A percentile compares a stretch with the other conserved stretches of the same genome.
These are phyloP conservation scores for Pichia sp. DNA, from an alignment of 1,139 yeast species.

Conservation along the genomic window DNA sequence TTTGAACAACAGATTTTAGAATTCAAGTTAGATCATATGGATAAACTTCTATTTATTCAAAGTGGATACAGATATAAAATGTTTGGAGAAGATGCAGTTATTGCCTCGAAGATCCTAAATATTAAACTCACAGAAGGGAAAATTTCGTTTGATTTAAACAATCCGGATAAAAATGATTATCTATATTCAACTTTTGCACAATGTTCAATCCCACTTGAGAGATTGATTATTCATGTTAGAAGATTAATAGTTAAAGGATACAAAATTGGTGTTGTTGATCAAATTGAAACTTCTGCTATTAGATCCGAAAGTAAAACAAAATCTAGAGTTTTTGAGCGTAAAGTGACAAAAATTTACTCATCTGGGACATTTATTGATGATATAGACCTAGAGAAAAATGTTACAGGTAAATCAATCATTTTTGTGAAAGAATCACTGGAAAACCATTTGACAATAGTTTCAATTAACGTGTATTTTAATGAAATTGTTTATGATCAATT, in stretches of 20 bases:
- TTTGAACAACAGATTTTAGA: constrained; percentile 70
- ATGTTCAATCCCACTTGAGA: constrained; percentile 74
- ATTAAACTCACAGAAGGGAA: constrained; percentile 70
- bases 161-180: constrained; percentile 34
- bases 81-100: constrained; percentile 75
- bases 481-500: constrained; percentile 69
- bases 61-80: constrained; percentile 89
- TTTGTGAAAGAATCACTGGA: constrained; percentile 30
- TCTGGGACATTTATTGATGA: constrained; percentile 78
- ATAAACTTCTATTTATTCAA: constrained; percentile 70
- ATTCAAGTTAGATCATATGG: constrained; percentile 52
- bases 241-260: constrained; percentile 54
- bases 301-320: constrained; percentile 40
- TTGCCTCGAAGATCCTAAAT: constrained; percentile 58
- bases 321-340: constrained; percentile 56
- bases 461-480: constrained; percentile 74
- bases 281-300: constrained; percentile 72
- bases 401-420: constrained; percentile 22
- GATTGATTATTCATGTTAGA: constrained; percentile 69
- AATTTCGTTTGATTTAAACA: constrained; percentile 41
- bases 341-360: constrained; percentile 68
- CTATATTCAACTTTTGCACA: constrained; percentile 62
- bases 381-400: constrained; percentile 29
- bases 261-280: constrained; percentile 85
- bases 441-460: constrained; percentile 42